These are phyloP conservation scores for Laburnicola sp. DNA, from an alignment of 2,329 filamentous ascomycete genomes.

Conservation along the genomic window DNA sequence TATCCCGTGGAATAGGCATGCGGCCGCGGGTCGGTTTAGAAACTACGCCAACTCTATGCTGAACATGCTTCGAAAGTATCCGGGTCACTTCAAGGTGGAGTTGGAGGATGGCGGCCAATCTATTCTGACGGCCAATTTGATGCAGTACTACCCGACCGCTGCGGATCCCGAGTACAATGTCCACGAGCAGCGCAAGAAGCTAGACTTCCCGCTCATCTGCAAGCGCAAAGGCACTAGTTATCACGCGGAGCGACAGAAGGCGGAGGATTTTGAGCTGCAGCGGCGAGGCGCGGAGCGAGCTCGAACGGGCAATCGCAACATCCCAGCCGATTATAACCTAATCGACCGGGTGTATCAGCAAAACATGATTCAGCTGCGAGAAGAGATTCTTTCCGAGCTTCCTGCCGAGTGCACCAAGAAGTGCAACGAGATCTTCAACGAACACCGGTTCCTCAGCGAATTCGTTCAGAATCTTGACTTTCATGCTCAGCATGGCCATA, in stretches of 20 bases:
- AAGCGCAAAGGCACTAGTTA: neutral
- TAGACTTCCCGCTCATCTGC: neutral
- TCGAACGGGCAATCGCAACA: neutral
- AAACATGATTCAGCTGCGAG: no score
- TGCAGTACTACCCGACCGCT: neutral
- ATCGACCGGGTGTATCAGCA: no score
- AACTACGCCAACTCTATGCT: neutral
- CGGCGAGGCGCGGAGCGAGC: neutral
- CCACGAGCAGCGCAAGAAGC: neutral
- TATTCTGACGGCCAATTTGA: neutral
- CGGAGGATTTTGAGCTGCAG: neutral
- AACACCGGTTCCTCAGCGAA: neutral
- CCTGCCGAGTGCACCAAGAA: no score
- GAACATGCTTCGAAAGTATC: neutral
- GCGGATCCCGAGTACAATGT: neutral
- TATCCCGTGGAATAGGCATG: neutral
- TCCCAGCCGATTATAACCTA: neutral
- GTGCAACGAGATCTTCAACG: neutral
- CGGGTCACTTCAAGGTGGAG: constrained; percentile 6
- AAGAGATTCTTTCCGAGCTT: no score
- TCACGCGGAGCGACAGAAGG: neutral
- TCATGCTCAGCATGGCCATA: neutral
- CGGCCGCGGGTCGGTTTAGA: neutral
- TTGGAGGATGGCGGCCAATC: constrained; percentile 1
- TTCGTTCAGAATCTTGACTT: neutral